phyloP scores from a whole-genome alignment of 179 eudicot species.

The Gypsophila paniculata region DNA sequence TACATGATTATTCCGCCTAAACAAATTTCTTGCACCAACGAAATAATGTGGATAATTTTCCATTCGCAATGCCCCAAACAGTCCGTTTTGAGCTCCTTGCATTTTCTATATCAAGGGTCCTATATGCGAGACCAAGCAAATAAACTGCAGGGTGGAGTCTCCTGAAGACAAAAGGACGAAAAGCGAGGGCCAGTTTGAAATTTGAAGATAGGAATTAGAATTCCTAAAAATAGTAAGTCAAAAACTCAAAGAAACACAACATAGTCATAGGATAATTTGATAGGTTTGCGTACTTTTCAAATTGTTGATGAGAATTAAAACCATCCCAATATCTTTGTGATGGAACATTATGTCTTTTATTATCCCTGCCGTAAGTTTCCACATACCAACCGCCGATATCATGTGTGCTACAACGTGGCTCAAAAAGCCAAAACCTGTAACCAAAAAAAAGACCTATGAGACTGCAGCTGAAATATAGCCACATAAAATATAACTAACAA shows the following conservation, averaged over 20 bases:
- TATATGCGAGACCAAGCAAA: constrained; percentile 84
- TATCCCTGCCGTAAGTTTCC: constrained; percentile 83
- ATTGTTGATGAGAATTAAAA: constrained; percentile 36
- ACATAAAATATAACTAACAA: background rate
- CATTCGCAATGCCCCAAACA: constrained; percentile 39
- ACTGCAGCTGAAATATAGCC: constrained; percentile 10
- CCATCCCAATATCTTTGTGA: constrained; percentile 86
- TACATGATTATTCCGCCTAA: constrained; percentile 21
- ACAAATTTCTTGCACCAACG: constrained; percentile 65
- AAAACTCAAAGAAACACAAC: background rate
- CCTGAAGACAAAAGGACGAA: constrained; percentile 38
- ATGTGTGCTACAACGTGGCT: constrained; percentile 90
- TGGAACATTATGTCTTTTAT: constrained; percentile 54
- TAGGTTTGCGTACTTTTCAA: constrained; percentile 55
- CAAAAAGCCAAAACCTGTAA: constrained; percentile 88
- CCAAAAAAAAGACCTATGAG: constrained; percentile 8
- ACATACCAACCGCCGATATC: constrained; percentile 97
- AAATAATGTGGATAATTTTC: constrained; percentile 42
- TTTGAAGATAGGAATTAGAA: background rate
- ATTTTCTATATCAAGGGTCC: constrained; percentile 83
- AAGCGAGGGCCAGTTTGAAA: constrained; percentile 10
- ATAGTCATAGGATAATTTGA: background rate
- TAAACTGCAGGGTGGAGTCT: constrained; percentile 95
- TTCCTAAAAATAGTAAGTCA: background rate
- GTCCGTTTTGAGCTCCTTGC: constrained; percentile 49